Base-by-base conservation (phyloP, 495 filamentous ascomycete genomes). In the Viridothelium virens region DNA sequence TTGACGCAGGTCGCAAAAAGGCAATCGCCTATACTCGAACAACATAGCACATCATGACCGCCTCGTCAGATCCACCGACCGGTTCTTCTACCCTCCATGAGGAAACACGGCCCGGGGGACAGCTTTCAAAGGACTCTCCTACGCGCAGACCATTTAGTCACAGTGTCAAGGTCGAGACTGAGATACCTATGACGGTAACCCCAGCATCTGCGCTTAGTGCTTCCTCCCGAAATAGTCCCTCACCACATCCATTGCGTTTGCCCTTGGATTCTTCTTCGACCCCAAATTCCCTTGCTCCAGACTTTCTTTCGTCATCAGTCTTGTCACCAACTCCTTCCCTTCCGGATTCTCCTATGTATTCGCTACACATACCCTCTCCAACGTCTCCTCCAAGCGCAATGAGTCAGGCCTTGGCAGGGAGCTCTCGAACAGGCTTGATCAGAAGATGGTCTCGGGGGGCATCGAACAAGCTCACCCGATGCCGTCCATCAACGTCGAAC, bases 401-500 rank as follows among this genome's bases (percentile, higher is more conserved):
- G 72, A 76, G 79, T 65, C 79, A 82, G 53, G 77, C 81, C 7
- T 76, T 83, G 37, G 69, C 76, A 14, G 78, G 76, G 34, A 78
- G 70, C 76, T 84, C 84, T 70, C 81, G 79, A 4, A 79, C 85
- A 2, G 83, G 86, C 36, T 72, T 91, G 64, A 87, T 90, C 68
- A 81, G 88, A 50, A 77, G 86, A 65, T 80, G 89, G 34, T 90
- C 87, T 3, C 79, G 82, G n/a, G 85, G 86, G 38, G 86, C 86
- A 3, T 81, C 81, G 46, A 87, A 83, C 70, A 87, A 84, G 66
- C 77, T 89, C 34, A 81, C 76, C 4, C 75, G 84, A 50, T 84
- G 92, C 63, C 85, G 89, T 62, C 83, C 85, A 63, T 94, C 91
- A 5, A 88, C 88, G 0, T 86, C 86, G 5, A 81, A 89, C 46